Conservation (phyloP, 2,329 filamentous ascomycete species). For the Penicillium palitans region DNA sequence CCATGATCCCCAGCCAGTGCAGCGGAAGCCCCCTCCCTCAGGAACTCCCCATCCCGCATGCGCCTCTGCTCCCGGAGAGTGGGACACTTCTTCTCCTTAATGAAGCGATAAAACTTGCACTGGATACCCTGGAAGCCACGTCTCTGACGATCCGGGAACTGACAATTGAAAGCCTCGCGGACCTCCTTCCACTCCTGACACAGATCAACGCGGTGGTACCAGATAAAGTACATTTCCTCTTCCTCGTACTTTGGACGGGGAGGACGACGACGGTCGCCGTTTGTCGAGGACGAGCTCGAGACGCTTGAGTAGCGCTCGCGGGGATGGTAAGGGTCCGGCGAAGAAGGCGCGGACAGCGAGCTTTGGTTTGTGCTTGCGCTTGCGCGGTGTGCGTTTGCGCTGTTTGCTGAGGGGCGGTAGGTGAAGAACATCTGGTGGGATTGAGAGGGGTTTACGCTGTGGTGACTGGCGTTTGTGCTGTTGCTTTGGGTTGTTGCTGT, state of each 20-base stretch:
- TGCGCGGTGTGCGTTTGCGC: neutral
- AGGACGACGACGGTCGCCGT: slow-evolving; percentile 41
- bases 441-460: neutral
- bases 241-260: slow-evolving; percentile 50
- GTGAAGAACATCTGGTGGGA: slow-evolving; percentile 5
- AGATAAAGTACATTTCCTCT: slow-evolving; percentile 52
- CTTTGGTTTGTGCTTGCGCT: slow-evolving; percentile 14
- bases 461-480: slow-evolving; percentile 1
- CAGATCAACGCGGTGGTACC: slow-evolving; percentile 51
- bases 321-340: slow-evolving; percentile 37
- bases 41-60: slow-evolving; percentile 43
- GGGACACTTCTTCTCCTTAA: slow-evolving; percentile 47
- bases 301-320: slow-evolving; percentile 45
- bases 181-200: slow-evolving; percentile 50
- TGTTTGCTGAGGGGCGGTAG: neutral
- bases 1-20: slow-evolving; percentile 20
- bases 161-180: slow-evolving; percentile 44
- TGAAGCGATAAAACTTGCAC: slow-evolving; percentile 53
- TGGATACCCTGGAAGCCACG: slow-evolving; percentile 49
- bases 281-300: slow-evolving; percentile 41
- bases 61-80: slow-evolving; percentile 46
- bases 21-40: slow-evolving; percentile 32
- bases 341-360: slow-evolving; percentile 23
- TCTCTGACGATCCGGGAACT: slow-evolving; percentile 44
- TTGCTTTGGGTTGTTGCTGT: slow-evolving; percentile 24